Base-by-base conservation (phyloP, 495 filamentous ascomycete species). In the Pseudoneurospora amorphoporcata region DNA sequence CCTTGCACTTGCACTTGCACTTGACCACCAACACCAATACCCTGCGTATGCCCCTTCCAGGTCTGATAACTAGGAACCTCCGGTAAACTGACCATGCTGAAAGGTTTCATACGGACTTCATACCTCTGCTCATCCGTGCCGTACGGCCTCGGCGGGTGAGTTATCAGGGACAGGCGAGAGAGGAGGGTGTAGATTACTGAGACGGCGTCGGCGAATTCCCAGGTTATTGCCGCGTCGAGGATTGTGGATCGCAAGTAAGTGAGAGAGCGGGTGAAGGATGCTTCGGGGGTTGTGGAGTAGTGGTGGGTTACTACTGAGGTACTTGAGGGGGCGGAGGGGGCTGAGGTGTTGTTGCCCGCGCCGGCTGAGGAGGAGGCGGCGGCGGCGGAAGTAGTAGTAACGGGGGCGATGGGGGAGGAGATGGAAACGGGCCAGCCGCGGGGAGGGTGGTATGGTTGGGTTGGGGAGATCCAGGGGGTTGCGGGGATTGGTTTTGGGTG, bases 61-160 rank as follows among this genome's bases (percentile, higher is more conserved):
- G 89, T 86, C 5, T 89, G 86, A 71, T 86, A 93, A 0, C 89
- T 83, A 0, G 91, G 88, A n/a, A 94, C 82, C 73, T 90, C 88
- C 0, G 94, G 93, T 9, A 93, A 81, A 29, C 86, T 84, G 47
- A 98, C 88, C 6, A 82, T 77, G 8, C 90, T 82, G 73, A 97
- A 98, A 0, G 94, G 93, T 76, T 93, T 95, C 94, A 97, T 95
- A 42, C 95, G 91, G 3, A 97, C 82, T 74, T 95, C 90, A 80
- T 97, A 97, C 7, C 94, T 89, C 37, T 95, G 82, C 40, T 79
- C 79, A 72, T 93, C 88, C 38, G 84, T 87, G 68, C 89, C 88
- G 79, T 95, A 97, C 0, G 92, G 92, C 2, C 89, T 84, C 0
- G 86, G 80, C 6, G 90, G 88, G 3, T 84, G 75, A 0, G 82